Evolutionary conservation across 129 eudicot genomes (phyloP).

Genomic region (Kitagawia praeruptora): DNA sequence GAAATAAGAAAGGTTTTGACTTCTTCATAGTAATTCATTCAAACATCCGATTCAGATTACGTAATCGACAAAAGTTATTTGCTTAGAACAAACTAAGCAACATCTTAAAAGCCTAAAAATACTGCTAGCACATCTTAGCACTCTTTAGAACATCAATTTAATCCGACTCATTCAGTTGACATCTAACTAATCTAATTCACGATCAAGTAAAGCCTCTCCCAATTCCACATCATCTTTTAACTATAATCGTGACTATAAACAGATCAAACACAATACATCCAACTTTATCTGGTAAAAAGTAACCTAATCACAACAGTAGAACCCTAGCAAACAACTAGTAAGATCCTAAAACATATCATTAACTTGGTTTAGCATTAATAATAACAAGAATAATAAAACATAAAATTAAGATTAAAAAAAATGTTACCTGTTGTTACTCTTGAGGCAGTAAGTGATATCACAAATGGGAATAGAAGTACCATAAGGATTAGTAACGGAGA

Average conservation of each 20-base stretch:
- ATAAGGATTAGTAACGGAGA: conserved; percentile 62
- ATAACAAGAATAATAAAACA: not conserved
- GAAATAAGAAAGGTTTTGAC: not conserved
- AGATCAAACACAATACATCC: not conserved
- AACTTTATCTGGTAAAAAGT: not conserved
- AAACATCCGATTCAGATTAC: too few relatives aligned
- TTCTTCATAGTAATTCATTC: too few relatives aligned
- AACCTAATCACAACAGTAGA: not conserved
- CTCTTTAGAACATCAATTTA: too few relatives aligned
- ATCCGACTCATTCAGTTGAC: too few relatives aligned
- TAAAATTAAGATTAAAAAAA: not conserved
- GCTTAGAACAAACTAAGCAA: too few relatives aligned
- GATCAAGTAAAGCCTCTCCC: not conserved
- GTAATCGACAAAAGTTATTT: not conserved
- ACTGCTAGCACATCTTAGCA: too few relatives aligned
- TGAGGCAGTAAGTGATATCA: conserved; percentile 60
- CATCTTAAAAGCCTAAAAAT: too few relatives aligned
- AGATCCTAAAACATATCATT: not conserved
- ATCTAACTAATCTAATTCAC: not conserved
- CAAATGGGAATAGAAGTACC: conserved; percentile 54
- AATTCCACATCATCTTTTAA: not conserved
- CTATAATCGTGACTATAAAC: not conserved
- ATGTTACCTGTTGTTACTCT: conserved; percentile 53
- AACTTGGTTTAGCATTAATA: not conserved
- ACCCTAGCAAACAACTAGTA: not conserved